Conservation (phyloP, 2,329 filamentous ascomycete species). For the Aspergillus felis region DNA sequence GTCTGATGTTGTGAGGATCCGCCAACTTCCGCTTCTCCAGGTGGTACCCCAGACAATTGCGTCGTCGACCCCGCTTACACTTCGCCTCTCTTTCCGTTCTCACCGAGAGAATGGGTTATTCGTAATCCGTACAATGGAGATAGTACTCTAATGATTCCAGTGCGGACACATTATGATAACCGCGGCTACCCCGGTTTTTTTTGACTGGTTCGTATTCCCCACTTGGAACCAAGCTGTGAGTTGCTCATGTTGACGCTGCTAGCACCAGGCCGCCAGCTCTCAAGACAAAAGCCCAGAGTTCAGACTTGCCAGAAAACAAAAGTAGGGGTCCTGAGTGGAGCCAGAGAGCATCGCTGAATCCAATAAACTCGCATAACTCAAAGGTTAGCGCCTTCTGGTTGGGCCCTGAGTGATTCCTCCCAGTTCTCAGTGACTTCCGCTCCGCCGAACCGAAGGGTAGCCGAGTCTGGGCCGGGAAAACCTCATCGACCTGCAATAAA, state of each 20-base stretch:
- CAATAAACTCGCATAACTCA: background rate
- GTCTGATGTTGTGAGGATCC: background rate
- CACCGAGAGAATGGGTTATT: background rate
- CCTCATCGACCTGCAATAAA: background rate
- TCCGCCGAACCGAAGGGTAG: conserved; percentile 16
- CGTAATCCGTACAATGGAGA: too few relatives aligned
- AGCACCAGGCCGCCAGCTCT: too few relatives aligned
- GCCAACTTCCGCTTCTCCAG: background rate
- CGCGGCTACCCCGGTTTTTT: background rate
- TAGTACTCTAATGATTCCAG: too few relatives aligned
- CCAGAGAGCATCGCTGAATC: background rate
- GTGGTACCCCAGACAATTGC: background rate
- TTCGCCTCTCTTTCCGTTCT: background rate
- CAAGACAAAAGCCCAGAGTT: background rate
- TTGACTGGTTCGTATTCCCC: background rate
- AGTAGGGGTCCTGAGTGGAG: background rate
- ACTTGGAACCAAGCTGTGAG: background rate
- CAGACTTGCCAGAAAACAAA: background rate
- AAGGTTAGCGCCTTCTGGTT: background rate
- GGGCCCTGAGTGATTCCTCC: background rate
- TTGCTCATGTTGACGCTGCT: background rate
- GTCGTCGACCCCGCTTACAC: background rate
- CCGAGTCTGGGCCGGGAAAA: background rate
- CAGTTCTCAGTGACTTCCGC: conserved; percentile 7
- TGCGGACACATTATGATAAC: too few relatives aligned